phyloP scores from a whole-genome alignment of 2,329 filamentous ascomycete genomes.

The Aureobasidium sp. region DNA sequence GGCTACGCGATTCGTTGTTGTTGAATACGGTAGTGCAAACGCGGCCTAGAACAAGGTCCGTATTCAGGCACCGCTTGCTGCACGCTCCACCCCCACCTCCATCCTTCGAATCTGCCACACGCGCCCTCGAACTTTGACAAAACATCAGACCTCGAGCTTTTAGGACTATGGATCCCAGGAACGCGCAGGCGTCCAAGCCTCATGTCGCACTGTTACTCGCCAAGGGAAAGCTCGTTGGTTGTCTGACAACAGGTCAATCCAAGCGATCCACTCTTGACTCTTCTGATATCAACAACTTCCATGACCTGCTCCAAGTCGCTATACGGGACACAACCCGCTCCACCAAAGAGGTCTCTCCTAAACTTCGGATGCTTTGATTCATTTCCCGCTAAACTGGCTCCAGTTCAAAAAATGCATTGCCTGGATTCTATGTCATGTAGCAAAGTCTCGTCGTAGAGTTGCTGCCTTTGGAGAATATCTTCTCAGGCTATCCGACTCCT shows the following conservation, averaged over 20 bases:
- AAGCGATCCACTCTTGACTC: slow-evolving; percentile 9
- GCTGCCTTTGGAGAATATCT: slow-evolving; percentile 18
- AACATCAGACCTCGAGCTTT: neutral
- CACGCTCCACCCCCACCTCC: neutral
- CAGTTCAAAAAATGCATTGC: slow-evolving; percentile 19
- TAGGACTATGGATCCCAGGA: neutral
- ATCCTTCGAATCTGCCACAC: neutral
- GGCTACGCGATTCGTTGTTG: no score
- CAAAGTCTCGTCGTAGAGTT: slow-evolving; percentile 16
- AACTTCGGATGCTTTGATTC: neutral
- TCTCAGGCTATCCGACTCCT: slow-evolving; percentile 10
- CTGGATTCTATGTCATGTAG: slow-evolving; percentile 18
- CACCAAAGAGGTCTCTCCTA: slow-evolving; percentile 17
- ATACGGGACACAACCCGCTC: neutral
- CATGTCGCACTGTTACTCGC: slow-evolving; percentile 11
- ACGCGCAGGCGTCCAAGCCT: slow-evolving; percentile 8
- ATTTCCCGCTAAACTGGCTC: slow-evolving; percentile 17
- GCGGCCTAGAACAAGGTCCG: no score
- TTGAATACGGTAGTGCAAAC: no score
- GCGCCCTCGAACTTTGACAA: neutral
- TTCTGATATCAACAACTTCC: slow-evolving; percentile 11
- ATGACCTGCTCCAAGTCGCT: slow-evolving; percentile 11
- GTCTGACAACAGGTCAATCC: slow-evolving; percentile 7
- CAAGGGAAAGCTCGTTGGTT: slow-evolving; percentile 15
- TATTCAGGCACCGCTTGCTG: neutral